Evolutionary conservation across 441 rosid species (phyloP).

Genomic region (Populus hybrid): DNA sequence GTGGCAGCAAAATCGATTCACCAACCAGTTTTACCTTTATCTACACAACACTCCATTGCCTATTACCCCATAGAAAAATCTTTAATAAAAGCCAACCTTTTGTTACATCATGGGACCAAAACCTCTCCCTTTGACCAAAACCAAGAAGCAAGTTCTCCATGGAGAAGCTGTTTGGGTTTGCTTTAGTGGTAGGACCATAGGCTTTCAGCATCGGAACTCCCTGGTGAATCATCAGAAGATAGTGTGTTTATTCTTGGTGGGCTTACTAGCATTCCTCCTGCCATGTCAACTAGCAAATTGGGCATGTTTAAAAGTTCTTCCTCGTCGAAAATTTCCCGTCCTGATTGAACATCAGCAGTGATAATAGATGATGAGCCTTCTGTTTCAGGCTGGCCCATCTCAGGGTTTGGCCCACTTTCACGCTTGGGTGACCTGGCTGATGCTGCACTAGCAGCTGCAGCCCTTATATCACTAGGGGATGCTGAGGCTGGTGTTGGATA

Average conservation of each 20-base stretch:
- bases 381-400: neutral
- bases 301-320: conserved; percentile 49
- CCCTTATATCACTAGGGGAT: conserved; percentile 50
- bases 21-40: neutral
- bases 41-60: neutral
- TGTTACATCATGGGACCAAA: neutral
- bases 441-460: conserved; percentile 60
- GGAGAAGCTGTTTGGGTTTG: neutral
- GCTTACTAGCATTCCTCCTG: conserved; percentile 53
- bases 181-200: conserved; percentile 43
- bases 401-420: conserved; percentile 22
- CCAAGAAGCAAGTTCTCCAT: neutral
- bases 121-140: no score
- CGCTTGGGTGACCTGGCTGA: conserved; percentile 11
- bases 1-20: neutral
- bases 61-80: no score
- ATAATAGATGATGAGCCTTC: neutral
- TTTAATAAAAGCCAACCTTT: neutral
- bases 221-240: conserved; percentile 43
- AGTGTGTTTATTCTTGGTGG: conserved; percentile 52
- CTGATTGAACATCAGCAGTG: neutral
- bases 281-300: conserved; percentile 55
- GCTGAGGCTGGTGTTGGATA: conserved; percentile 58
- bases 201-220: conserved; percentile 41
- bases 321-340: conserved; percentile 36